Conservation (phyloP, 371 early-diverging fungal species). For the Apophysomyces elegans region DNA sequence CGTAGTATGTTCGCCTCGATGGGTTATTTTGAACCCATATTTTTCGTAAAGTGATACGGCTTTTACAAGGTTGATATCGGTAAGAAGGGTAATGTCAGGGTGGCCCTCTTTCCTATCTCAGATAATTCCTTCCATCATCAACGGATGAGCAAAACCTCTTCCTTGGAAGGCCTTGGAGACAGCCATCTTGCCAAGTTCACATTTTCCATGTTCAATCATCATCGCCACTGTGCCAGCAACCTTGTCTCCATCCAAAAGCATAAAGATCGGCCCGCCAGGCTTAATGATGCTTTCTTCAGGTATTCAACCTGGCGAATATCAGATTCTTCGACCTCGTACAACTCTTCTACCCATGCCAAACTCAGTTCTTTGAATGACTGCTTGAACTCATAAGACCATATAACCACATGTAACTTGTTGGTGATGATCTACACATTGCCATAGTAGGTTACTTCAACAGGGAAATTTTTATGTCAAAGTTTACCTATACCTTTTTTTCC, state of each 20-base stretch:
- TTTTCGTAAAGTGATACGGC: conserved; percentile 12
- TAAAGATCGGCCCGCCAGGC: conserved; percentile 28
- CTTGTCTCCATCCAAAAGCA: conserved; percentile 5
- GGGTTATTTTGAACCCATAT: conserved; percentile 13
- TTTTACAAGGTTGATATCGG: not conserved
- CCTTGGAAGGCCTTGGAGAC: conserved; percentile 23
- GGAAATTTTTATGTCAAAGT: too few species aligned
- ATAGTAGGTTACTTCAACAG: not conserved
- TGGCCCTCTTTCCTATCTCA: conserved; percentile 20
- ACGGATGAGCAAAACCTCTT: conserved; percentile 26
- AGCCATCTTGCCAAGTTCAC: conserved; percentile 28
- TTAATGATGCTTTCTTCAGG: conserved; percentile 25
- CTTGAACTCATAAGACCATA: conserved; percentile 21
- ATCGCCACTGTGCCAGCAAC: conserved; percentile 26
- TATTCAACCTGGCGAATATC: conserved; percentile 21
- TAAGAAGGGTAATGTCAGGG: conserved; percentile 17
- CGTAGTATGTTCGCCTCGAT: conserved; percentile 11
- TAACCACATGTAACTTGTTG: conserved; percentile 15
- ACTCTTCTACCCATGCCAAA: conserved; percentile 19
- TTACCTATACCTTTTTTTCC: not conserved
- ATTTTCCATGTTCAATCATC: conserved; percentile 22
- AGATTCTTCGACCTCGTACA: conserved; percentile 19
- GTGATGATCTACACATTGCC: not conserved
- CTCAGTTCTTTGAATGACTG: conserved; percentile 23
- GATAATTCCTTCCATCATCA: conserved; percentile 22